A percentile compares a stretch with the other conserved stretches of the same genome.
These are phyloP conservation scores for Hura crepitans DNA, from an alignment of 441 rosid genomes.

Conservation along the genomic window DNA sequence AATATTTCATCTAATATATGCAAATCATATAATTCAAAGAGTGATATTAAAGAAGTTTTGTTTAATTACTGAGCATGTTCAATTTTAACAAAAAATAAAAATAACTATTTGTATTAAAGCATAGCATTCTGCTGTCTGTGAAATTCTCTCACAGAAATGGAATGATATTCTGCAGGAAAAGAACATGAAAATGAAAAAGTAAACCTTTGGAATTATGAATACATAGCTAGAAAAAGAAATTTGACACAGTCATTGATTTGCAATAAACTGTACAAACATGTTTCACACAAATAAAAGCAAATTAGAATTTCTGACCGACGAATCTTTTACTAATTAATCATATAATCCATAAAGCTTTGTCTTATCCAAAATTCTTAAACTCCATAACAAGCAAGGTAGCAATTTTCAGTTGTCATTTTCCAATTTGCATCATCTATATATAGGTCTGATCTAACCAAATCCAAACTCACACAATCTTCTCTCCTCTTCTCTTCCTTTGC, in stretches of 20 bases:
- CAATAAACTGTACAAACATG: neutral
- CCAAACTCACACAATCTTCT: conserved; percentile 14
- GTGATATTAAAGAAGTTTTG: no score
- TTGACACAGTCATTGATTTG: neutral
- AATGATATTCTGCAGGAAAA: conserved; percentile 2
- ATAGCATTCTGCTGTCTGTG: neutral
- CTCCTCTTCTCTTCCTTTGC: neutral
- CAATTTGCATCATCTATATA: conserved; percentile 28
- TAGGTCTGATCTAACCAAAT: conserved; percentile 17
- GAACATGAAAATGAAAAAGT: neutral
- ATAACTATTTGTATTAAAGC: no score
- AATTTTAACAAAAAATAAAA: no score
- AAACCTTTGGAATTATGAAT: neutral
- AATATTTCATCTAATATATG: no score
- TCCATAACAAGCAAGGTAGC: conserved; percentile 49
- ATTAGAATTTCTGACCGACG: neutral
- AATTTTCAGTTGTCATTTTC: conserved; percentile 23
- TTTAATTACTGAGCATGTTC: no score
- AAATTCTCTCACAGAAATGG: neutral
- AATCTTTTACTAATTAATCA: conserved; percentile 18
- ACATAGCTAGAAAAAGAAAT: neutral
- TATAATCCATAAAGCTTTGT: conserved; percentile 12
- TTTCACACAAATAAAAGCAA: conserved; percentile 14
- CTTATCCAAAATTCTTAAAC: conserved; percentile 31
- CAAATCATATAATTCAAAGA: no score